Evolutionary conservation across 2,329 filamentous ascomycete species (phyloP), one percentile per base, ranked within the genome.

Genomic region (Diaporthe sp.): DNA sequence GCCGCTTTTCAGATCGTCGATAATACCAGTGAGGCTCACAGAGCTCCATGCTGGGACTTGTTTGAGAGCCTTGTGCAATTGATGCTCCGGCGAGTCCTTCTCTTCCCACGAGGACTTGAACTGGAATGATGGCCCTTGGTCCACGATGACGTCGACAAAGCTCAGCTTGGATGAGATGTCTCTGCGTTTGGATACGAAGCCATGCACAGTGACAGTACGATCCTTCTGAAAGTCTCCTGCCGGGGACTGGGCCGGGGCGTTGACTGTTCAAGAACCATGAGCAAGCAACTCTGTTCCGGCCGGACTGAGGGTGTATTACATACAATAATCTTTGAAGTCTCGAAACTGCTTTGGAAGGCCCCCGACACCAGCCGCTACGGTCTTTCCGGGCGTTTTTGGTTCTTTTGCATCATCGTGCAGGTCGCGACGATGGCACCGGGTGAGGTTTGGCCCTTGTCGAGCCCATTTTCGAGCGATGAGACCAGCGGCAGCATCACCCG

Each of bases 171-270:
- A 92, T 38, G 91, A 91, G 30, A 95, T 86, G 78, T 94, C 91
- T 76, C 91, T 89, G 40, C 91, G 88, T 75, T 90, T 91, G 35
- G 91, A 91, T 0, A 98, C 83, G 78, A 96, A 97, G 28, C 96
- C 96, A 81, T 92, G 88, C 0, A 94, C 82, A 0, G 87, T 86
- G 42, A 93, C 86, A 28, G 84, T 80, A 10, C 85, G 60, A 50
- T 84, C 83, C 8, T 80, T 19, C 35, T 74, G 45, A 55, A 82
- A 84, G 0, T 77, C 76, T 2, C 71, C 66, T 1, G 75, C 71
- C 0, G 77, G 61, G 15, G 82, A 82, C 17, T 81, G 81, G 4
- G 76, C 75, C 5, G 81, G 79, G 35, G 82, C 81, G 28, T 80
- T 76, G 73, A 82, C 83, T 81, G 73, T n/a, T n/a, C n/a, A 57